A percentile compares a stretch with the other conserved stretches of the same genome.
Evolutionary conservation across 495 filamentous ascomycete genomes (phyloP).

Genomic region (Parathielavia hyrcaniae): DNA sequence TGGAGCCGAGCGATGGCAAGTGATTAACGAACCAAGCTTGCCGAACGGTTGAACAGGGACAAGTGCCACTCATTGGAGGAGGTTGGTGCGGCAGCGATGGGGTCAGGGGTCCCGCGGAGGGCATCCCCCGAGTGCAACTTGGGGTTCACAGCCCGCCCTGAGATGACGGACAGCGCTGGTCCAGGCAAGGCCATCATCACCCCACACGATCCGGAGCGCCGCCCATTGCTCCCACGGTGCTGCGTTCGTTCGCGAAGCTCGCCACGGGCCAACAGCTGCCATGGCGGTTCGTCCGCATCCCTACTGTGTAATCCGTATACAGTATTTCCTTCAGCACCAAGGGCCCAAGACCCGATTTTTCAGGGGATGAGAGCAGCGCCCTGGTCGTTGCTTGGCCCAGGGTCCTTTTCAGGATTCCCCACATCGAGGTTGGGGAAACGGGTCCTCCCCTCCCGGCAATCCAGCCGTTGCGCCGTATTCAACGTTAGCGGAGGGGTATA

Average conservation of each 20-base stretch:
- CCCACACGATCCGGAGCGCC: conserved; percentile 1
- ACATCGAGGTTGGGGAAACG: no score
- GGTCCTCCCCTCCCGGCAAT: no score
- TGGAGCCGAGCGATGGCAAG: conserved; percentile 25
- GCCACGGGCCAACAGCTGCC: not conserved
- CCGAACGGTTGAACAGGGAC: conserved; percentile 22
- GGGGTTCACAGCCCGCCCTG: conserved; percentile 1
- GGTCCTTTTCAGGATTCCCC: no score
- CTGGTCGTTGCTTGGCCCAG: no score
- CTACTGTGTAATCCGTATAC: no score
- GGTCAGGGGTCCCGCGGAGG: conserved; percentile 26
- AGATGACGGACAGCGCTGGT: not conserved
- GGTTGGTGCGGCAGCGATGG: not conserved
- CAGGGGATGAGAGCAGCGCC: no score
- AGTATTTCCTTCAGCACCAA: no score
- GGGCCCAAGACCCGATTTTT: no score
- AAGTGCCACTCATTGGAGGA: conserved; percentile 30
- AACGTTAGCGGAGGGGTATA: no score
- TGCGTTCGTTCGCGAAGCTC: not conserved
- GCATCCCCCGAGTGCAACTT: conserved; percentile 29
- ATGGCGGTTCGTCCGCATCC: not conserved
- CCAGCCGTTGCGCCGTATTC: no score
- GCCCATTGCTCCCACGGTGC: not conserved
- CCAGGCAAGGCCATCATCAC: not conserved
- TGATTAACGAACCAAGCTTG: conserved; percentile 32